Base-by-base conservation (phyloP, 768 basidiomycete genomes). In the Tulasnella sp. region DNA sequence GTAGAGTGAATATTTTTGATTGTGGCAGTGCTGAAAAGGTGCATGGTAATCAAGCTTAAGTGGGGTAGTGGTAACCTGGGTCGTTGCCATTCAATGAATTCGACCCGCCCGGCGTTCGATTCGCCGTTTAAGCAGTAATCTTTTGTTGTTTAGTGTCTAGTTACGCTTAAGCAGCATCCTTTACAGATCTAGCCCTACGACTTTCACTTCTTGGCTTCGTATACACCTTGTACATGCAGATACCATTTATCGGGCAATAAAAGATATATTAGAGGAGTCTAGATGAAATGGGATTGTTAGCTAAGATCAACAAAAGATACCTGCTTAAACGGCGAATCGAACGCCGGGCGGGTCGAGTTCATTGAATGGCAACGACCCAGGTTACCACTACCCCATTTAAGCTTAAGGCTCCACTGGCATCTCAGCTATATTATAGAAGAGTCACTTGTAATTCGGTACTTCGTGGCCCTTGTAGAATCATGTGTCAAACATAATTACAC, bases 51-150 rank as follows among this genome's bases (percentile, higher is more conserved):
- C 5, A 48, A 48, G 57, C 57, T 59, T 59, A 51, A 48, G 46
- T 59, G 57, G 57, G 57, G 57, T 59, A 59, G 57, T 51, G 57
- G 57, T 59, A 59, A 59, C 57, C 57, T 59, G 46, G 57, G 43
- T 59, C 46, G 48, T 59, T 59, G 57, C 57, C 57, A 59, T 50
- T 31, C 45, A 59, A 9, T 31, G 46, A 59, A 51, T 19, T 59
- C 49, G 46, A 59, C 44, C 54, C 54, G 54, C 54, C 54, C 38
- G 42, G 54, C 38, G 54, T 56, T 56, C 54, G 54, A 56, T 56
- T 56, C 54, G 34, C 54, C 42, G 34, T 31, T 43, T 42, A 56
- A 56, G 54, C 54, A 56, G 30, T 43, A 29, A 31, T 51, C 25
- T 15, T 3, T 51, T 30, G n/a, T 49, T 49, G 25, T 49, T 2